phyloP scores from a whole-genome alignment of 148 eudicot species.

The Fagopyrum esculentum region DNA sequence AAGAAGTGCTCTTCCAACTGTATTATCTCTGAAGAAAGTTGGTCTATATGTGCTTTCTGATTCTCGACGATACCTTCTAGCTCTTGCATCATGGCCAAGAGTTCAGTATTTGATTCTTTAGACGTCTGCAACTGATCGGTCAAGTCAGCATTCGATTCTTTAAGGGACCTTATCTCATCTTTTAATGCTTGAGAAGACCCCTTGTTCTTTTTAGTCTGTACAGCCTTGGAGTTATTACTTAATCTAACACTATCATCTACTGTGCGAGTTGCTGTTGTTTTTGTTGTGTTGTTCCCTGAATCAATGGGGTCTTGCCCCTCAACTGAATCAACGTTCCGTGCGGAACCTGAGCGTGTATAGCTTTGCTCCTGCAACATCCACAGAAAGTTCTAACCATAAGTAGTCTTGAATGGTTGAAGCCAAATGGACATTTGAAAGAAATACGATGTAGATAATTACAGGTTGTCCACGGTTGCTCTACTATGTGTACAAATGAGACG shows the following conservation, averaged over 20 bases:
- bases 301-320: conserved; percentile 39
- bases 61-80: conserved; percentile 68
- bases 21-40: conserved; percentile 38
- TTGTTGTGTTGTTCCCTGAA: conserved; percentile 25
- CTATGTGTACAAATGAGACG: neutral
- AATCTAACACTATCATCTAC: conserved; percentile 28
- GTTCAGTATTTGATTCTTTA: conserved; percentile 80
- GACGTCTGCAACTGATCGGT: conserved; percentile 54
- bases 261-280: conserved; percentile 14
- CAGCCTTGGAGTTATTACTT: conserved; percentile 22
- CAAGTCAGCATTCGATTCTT: conserved; percentile 49
- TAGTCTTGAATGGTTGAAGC: too few species aligned
- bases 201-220: conserved; percentile 35
- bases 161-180: conserved; percentile 52
- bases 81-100: conserved; percentile 72
- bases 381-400: neutral
- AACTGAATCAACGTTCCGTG: conserved; percentile 35
- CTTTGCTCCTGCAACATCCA: conserved; percentile 44
- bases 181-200: conserved; percentile 72
- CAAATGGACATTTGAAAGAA: neutral
- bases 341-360: conserved; percentile 43
- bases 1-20: conserved; percentile 33
- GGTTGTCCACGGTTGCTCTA: neutral
- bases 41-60: conserved; percentile 65
- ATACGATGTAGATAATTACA: neutral